Conservation (phyloP, 805 yeast genomes). For the Candida dajiaensis region DNA sequence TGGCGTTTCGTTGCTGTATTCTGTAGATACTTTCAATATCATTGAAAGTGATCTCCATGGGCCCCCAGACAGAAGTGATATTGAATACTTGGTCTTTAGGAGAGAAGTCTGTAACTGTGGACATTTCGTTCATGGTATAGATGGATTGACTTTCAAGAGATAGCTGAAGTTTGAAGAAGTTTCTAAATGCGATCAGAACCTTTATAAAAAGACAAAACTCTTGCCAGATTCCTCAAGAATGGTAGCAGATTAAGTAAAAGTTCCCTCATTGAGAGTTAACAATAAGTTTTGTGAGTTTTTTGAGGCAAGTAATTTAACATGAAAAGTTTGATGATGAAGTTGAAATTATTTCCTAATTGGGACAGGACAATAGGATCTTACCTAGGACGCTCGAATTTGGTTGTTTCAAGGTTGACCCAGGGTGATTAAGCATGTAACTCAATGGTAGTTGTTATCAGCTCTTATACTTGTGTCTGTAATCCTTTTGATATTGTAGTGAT, state of each 20-base stretch:
- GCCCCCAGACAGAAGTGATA: conserved; percentile 40
- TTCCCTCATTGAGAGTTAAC: background rate
- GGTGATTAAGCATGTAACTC: background rate
- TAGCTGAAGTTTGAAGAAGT: background rate
- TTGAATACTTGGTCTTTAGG: conserved; percentile 28
- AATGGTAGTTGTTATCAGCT: too few species aligned
- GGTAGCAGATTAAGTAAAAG: background rate
- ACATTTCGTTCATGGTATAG: conserved; percentile 4
- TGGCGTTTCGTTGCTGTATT: conserved; percentile 31
- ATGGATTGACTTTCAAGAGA: background rate
- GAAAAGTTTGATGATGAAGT: background rate
- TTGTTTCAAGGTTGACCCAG: too few species aligned
- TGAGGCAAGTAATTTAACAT: background rate
- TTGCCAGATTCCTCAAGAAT: background rate
- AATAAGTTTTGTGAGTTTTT: background rate
- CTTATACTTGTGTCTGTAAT: too few species aligned
- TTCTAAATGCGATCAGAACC: background rate
- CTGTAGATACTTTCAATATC: conserved; percentile 36
- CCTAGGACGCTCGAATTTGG: background rate
- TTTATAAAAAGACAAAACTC: background rate
- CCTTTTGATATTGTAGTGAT: too few species aligned
- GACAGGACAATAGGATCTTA: conserved; percentile 5
- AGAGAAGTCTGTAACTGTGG: conserved; percentile 13
- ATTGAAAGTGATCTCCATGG: conserved; percentile 29
- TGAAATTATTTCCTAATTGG: conserved; percentile 3